These are phyloP conservation scores for Colletotrichum aenigma DNA, from an alignment of 2,329 filamentous ascomycete species.

Conservation along the genomic window DNA sequence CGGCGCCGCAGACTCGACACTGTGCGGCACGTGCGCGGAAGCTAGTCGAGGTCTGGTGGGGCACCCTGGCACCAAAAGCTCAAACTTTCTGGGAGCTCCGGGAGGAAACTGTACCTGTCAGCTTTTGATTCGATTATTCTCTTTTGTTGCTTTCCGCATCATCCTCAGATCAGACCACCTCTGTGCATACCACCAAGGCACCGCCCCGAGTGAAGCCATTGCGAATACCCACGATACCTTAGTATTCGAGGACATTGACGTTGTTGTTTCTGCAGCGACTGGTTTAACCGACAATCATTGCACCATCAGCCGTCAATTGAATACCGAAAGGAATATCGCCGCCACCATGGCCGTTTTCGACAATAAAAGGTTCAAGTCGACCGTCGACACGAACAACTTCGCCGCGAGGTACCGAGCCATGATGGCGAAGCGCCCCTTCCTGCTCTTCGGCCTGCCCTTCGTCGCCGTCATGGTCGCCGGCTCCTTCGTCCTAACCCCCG, in stretches of 20 bases:
- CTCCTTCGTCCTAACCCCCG: conserved; percentile 92
- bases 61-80: not conserved
- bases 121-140: not conserved
- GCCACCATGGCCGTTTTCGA: conserved; percentile 66
- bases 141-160: not conserved
- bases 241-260: not conserved
- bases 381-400: conserved; percentile 70
- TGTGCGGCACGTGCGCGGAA: conserved; percentile 1
- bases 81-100: not conserved
- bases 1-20: not conserved
- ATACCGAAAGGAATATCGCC: not conserved
- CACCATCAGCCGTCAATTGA: not conserved
- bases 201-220: not conserved
- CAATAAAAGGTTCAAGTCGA: conserved; percentile 72
- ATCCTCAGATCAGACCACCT: conserved; percentile 5
- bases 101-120: not conserved
- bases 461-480: conserved; percentile 87
- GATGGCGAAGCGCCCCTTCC: conserved; percentile 82
- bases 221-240: not conserved
- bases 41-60: not conserved
- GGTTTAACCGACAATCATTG: not conserved
- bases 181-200: not conserved
- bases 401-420: conserved; percentile 77
- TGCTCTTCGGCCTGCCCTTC: conserved; percentile 94
- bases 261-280: not conserved